Base-by-base conservation (phyloP, 148 eudicot species). In the Talinum fruticosum region DNA sequence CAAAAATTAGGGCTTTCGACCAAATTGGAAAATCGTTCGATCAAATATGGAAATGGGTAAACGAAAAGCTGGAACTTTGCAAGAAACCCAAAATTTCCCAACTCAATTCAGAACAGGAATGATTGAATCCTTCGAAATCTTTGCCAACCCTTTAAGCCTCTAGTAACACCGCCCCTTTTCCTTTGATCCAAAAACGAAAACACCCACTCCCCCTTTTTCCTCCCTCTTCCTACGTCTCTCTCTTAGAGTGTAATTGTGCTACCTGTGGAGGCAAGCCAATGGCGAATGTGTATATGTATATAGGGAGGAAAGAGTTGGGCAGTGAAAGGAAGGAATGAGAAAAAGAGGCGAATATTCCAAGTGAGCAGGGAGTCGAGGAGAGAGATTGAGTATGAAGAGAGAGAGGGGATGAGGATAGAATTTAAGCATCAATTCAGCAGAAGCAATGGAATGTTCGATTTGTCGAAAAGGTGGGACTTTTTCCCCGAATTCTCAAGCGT, bases 311-410 rank as follows among this genome's bases (percentile, higher is more conserved):
- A 51, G 57, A 51, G 19, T 51, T 51, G 6, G 23, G 61, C 18
- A 51, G n/a, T 61, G 26, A 62, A 64, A 64, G 71, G 34, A 79
- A 68, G 61, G 68, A 72, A 64, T 69, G 28, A 30, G 68, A 71
- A 75, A 80, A 75, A 76, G 73, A 65, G 73, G 77, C 83, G 79
- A 81, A 81, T 81, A 81, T 81, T 81, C 83, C 37, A 32, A 77
- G 10, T 29, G 12, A 54, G 44, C 23, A 71, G 44, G 64, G 71
- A 47, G 61, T 16, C 19, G n/a, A 38, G 30, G 66, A 68, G 47
- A 41, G 47, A 41, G 13, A 41, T 0, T 41, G 47, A 41, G 13
- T n/a, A n/a, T n/a, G n/a, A n/a, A 41, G 8, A 41, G 47, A 41
- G 10, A 41, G 45, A 6, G 12, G 47, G 47, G 19, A 29, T 24